These are phyloP conservation scores for Imleria badia DNA, from an alignment of 768 basidiomycete genomes.

Conservation along the genomic window DNA sequence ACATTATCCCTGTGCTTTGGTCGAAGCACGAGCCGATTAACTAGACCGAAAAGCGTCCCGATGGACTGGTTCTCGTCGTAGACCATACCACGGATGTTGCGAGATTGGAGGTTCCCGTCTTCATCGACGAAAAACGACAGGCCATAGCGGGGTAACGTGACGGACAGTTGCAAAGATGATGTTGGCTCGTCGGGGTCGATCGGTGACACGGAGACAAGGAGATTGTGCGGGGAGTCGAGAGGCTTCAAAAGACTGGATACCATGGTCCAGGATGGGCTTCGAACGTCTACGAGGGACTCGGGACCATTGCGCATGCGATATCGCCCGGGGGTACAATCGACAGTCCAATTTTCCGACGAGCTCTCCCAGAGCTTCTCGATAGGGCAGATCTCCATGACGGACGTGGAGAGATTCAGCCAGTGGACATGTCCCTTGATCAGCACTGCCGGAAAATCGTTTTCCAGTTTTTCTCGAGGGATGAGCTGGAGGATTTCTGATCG, in stretches of 20 bases:
- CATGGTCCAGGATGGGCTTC: slow-evolving; percentile 22
- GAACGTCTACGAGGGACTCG: slow-evolving; percentile 23
- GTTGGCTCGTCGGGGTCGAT: background rate
- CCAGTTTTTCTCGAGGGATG: slow-evolving; percentile 19
- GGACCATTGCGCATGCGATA: slow-evolving; percentile 1
- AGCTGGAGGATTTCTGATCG: slow-evolving; percentile 9
- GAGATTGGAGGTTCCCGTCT: no score
- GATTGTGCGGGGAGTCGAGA: background rate
- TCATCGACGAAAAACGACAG: no score
- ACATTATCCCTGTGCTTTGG: slow-evolving; percentile 5
- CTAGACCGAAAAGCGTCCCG: slow-evolving; percentile 45
- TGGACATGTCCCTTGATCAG: slow-evolving; percentile 22
- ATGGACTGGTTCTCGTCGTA: slow-evolving; percentile 39
- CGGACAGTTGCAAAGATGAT: slow-evolving; percentile 14
- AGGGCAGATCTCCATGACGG: slow-evolving; percentile 26
- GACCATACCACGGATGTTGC: slow-evolving; percentile 39
- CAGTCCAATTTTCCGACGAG: slow-evolving; percentile 22
- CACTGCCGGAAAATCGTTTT: slow-evolving; percentile 19
- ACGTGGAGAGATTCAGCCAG: slow-evolving; percentile 26
- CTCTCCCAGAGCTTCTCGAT: slow-evolving; percentile 15
- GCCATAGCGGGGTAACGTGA: slow-evolving; percentile 34
- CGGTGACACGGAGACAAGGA: slow-evolving; percentile 15
- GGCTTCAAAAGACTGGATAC: no score
- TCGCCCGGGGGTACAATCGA: slow-evolving; percentile 4
- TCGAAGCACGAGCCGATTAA: slow-evolving; percentile 39